Base-by-base conservation (phyloP, 176 grass and related monocot genomes). In the Ananas comosus region DNA sequence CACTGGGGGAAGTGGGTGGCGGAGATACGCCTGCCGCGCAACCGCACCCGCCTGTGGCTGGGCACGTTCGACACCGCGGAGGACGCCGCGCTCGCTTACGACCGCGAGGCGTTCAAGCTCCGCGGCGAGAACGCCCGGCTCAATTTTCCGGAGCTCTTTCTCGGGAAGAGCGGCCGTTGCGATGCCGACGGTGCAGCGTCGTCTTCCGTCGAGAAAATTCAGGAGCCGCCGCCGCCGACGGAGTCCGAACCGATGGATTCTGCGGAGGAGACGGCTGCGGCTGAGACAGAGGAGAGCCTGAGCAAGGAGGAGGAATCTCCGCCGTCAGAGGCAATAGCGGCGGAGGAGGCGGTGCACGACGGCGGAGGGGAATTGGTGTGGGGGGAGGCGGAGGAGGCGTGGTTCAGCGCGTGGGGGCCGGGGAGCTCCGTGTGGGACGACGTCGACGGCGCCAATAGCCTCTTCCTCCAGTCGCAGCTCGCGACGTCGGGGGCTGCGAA, bases 1-100 rank as follows among this genome's bases (percentile, higher is more conserved):
- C 94, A 99, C 84, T 99, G 94, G 94, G 94, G 94, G 11, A 99
- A 93, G 75, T 99, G 94, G 94, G 94, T 99, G 65, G 89, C 94
- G 48, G 89, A 99, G 86, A 99, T 99, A 63, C 94, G 94, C 72
- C 80, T 99, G 47, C 94, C 94, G 12, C 85, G 81, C 10, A 86
- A 93, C 84, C 94, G 94, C 70, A 90, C 84, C 11, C 74, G 94
- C 8, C 87, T 92, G 10, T 99, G 94, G 89, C 94, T 99, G 48
- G 94, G 94, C 67, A 99, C 94, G 48, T 99, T 99, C 76, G 86
- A 99, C 84, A 99, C 87, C 28, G 94, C 94, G 23, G 89, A 99
- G 83, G 94, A 99, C 70, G 94, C 94, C 5, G 89, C 94, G 80
- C 88, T 99, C 81, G 94, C 94, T 8, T 99, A 93, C 70, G 94